Conservation (phyloP, 495 filamentous ascomycete genomes). For the Recurvomyces mirabilis region DNA sequence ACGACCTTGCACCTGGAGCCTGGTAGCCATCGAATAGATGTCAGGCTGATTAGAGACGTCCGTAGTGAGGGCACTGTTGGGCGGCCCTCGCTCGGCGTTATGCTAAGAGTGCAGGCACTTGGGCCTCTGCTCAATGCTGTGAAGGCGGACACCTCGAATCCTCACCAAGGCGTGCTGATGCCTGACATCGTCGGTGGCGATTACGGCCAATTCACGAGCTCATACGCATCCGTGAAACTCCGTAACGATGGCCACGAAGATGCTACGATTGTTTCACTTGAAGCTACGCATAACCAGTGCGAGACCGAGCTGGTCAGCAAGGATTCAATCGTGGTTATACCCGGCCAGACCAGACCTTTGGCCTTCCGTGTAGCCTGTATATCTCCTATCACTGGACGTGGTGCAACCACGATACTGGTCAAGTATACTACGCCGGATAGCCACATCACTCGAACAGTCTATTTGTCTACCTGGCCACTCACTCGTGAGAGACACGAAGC, state of each 20-base stretch:
- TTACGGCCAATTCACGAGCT: slow-evolving; percentile 34
- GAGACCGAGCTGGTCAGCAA: neutral
- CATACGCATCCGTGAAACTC: slow-evolving; percentile 38
- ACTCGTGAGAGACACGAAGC: slow-evolving; percentile 31
- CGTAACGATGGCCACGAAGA: slow-evolving; percentile 31
- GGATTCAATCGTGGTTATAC: slow-evolving; percentile 26
- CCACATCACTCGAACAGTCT: neutral
- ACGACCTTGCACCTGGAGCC: slow-evolving; percentile 37
- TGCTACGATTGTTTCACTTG: slow-evolving; percentile 31
- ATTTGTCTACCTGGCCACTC: neutral
- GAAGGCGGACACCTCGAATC: slow-evolving; percentile 4
- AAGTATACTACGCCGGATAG: slow-evolving; percentile 3
- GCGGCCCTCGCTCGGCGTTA: slow-evolving; percentile 33
- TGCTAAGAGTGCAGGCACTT: slow-evolving; percentile 29
- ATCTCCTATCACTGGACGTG: neutral
- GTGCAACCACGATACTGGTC: neutral
- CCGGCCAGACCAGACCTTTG: slow-evolving; percentile 36
- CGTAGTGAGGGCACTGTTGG: slow-evolving; percentile 40
- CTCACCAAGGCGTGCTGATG: slow-evolving; percentile 31
- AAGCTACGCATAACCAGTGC: slow-evolving; percentile 8
- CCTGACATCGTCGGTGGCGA: slow-evolving; percentile 35
- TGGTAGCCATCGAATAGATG: slow-evolving; percentile 41
- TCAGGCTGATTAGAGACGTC: slow-evolving; percentile 45
- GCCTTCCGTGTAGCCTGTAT: slow-evolving; percentile 23
- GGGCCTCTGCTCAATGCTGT: slow-evolving; percentile 1